Conservation (phyloP, 257 asterid genomes). For the Solanum verrucosum region DNA sequence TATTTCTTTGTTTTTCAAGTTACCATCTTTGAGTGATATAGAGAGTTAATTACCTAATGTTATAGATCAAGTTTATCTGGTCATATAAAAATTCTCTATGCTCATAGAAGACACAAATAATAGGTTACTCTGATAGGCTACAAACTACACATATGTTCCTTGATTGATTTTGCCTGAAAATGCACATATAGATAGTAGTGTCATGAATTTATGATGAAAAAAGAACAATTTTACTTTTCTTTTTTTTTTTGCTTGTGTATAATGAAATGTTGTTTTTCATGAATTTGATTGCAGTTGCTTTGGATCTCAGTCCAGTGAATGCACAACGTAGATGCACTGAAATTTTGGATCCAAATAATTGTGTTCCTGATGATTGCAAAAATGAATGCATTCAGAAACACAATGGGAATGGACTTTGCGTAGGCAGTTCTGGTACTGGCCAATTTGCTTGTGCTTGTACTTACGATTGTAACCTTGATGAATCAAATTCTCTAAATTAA, state of each 20-base stretch:
- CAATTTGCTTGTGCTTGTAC: background rate
- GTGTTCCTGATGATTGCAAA: background rate
- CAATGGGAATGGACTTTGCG: background rate
- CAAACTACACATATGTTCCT: background rate
- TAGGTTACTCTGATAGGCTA: background rate
- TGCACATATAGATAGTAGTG: background rate
- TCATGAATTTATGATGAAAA: background rate
- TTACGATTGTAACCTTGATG: background rate
- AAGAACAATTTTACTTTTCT: background rate
- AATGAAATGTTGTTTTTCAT: background rate
- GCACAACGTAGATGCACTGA: background rate
- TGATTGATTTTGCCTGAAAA: background rate
- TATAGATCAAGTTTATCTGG: background rate
- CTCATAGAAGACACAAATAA: background rate
- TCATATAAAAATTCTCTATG: background rate
- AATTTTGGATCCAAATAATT: background rate
- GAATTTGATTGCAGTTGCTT: slow-evolving; percentile 3
- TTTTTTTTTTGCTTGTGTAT: background rate
- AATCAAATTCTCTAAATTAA: background rate
- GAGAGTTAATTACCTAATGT: background rate
- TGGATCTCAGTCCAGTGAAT: background rate
- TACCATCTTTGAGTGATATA: background rate
- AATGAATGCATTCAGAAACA: background rate
- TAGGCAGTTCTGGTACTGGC: background rate
- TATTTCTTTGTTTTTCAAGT: background rate